Percentiles rank a stretch among this genome's conserved stretches.
These are phyloP conservation scores for Calonectria henricotiae DNA, from an alignment of 2,329 filamentous ascomycete species.

Conservation along the genomic window DNA sequence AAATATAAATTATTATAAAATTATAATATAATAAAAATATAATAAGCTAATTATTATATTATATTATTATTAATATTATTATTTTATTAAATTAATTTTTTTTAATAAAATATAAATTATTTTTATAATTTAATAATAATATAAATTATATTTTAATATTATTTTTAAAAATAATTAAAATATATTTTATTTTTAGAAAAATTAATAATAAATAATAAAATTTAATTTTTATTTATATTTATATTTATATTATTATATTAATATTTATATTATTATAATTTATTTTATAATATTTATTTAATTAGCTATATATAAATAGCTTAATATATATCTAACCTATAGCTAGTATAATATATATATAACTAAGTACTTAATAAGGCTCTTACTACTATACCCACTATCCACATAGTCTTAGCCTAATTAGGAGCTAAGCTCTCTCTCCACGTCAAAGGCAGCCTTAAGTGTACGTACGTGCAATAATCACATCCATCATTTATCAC, in stretches of 20 bases:
- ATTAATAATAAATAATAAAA: not conserved
- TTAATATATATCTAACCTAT: constrained; percentile 14
- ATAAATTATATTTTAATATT: too few relatives aligned
- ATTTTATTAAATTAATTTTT: too few relatives aligned
- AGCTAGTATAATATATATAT: constrained; percentile 40
- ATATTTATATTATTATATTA: not conserved
- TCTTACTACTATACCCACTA: constrained; percentile 29
- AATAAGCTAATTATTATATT: too few relatives aligned
- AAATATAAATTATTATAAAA: too few relatives aligned
- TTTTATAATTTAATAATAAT: too few relatives aligned
- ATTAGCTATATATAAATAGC: constrained; percentile 8
- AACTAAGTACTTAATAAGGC: constrained; percentile 32
- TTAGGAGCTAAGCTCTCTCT: constrained; percentile 53
- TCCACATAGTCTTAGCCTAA: constrained; percentile 48
- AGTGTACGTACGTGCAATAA: constrained; percentile 55
- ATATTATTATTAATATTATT: too few relatives aligned
- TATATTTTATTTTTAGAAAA: not conserved
- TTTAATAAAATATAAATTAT: too few relatives aligned
- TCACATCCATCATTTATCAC: constrained; percentile 41
- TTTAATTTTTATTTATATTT: not conserved
- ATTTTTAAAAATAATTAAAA: too few relatives aligned
- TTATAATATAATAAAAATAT: too few relatives aligned
- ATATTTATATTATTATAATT: not conserved
- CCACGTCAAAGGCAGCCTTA: constrained; percentile 54
- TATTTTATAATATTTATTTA: too few relatives aligned